These are phyloP conservation scores for Lenwebbia sp. DNA, from an alignment of 345 rosid genomes.

Conservation along the genomic window DNA sequence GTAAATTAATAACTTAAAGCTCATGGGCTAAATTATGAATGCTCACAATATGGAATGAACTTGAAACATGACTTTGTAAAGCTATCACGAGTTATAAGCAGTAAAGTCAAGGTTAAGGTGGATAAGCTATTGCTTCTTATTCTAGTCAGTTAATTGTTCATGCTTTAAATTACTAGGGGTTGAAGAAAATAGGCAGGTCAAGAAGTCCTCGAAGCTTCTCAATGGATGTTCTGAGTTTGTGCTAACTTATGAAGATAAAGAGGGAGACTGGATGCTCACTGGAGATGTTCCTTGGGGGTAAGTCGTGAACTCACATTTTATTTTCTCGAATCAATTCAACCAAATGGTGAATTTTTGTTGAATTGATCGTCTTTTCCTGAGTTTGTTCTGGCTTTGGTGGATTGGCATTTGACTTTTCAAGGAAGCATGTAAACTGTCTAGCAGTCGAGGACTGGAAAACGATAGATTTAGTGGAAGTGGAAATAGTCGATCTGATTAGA, in stretches of 20 bases:
- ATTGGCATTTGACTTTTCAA: not conserved
- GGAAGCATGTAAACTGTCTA: not conserved
- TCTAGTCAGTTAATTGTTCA: not conserved
- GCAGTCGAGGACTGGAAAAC: not conserved
- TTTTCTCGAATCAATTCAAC: not conserved
- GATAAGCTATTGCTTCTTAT: not conserved
- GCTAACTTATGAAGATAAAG: slow-evolving; percentile 89
- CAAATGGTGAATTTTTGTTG: not conserved
- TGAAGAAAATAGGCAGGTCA: slow-evolving; percentile 3
- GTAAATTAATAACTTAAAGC: not conserved
- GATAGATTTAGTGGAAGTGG: not conserved
- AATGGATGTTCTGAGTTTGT: slow-evolving; percentile 79
- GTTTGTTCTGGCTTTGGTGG: not conserved
- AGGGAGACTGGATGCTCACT: slow-evolving; percentile 97
- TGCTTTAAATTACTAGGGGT: not conserved
- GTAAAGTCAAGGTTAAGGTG: not conserved
- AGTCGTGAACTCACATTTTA: not conserved
- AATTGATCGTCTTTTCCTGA: not conserved
- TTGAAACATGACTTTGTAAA: not conserved
- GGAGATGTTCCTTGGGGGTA: slow-evolving; percentile 99
- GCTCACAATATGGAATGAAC: not conserved
- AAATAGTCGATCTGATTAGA: not conserved
- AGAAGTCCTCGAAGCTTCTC: slow-evolving; percentile 44
- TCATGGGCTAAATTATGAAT: not conserved
- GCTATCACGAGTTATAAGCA: not conserved